Evolutionary conservation across 176 grass and related monocot species (phyloP).

Genomic region (Tuctoria greenei): DNA sequence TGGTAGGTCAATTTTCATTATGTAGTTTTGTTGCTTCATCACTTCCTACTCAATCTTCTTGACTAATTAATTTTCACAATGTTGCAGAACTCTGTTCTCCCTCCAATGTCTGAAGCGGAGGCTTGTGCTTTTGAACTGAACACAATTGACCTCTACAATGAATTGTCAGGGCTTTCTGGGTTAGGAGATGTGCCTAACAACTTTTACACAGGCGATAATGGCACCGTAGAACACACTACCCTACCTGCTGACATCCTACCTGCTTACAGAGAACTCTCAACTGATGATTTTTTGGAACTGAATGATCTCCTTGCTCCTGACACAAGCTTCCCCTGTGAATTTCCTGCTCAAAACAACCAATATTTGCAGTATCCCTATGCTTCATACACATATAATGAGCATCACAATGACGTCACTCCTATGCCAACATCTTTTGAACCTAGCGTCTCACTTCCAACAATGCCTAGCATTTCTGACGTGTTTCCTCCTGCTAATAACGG

Average conservation of each 20-base stretch:
- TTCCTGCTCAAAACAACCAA: slow-evolving; percentile 4
- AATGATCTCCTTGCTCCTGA: slow-evolving; percentile 51
- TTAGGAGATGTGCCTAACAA: neutral
- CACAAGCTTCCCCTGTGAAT: slow-evolving; percentile 24
- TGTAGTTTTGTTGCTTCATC: neutral
- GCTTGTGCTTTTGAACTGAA: slow-evolving; percentile 34
- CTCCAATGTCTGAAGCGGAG: slow-evolving; percentile 36
- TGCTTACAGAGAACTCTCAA: slow-evolving; percentile 28
- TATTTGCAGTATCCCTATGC: slow-evolving; percentile 15
- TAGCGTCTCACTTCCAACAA: neutral
- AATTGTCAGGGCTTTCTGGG: slow-evolving; percentile 43
- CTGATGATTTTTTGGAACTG: slow-evolving; percentile 57
- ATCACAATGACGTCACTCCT: neutral
- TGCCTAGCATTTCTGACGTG: neutral
- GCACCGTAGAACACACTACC: neutral
- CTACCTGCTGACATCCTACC: slow-evolving; percentile 23
- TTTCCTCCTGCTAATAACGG: slow-evolving; percentile 12
- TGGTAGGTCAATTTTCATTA: slow-evolving; percentile 27
- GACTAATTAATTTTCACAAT: neutral
- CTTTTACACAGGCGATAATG: neutral
- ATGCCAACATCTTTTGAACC: neutral
- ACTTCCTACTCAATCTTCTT: neutral
- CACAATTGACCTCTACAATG: slow-evolving; percentile 37
- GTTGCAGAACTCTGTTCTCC: slow-evolving; percentile 45
- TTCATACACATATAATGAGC: neutral